Evolutionary conservation across 2,329 filamentous ascomycete genomes (phyloP).

Genomic region (Trichoderma guizhouense): DNA sequence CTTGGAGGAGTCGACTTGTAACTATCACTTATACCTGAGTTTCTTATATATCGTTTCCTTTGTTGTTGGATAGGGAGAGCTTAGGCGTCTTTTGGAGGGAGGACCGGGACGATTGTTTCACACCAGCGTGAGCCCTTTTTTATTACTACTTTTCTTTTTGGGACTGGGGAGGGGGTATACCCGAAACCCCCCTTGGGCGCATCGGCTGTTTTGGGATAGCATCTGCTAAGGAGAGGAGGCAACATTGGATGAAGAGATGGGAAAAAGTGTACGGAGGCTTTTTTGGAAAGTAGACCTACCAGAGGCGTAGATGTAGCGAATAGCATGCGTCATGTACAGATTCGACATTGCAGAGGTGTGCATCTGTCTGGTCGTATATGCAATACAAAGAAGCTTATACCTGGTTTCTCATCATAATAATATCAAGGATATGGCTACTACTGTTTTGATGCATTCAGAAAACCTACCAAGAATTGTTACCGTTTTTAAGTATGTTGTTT

Average conservation of each 20-base stretch:
- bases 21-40: slow-evolving; percentile 27
- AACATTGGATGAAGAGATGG: neutral
- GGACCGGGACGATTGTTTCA: slow-evolving; percentile 23
- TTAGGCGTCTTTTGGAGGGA: slow-evolving; percentile 22
- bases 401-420: neutral
- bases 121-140: slow-evolving; percentile 25
- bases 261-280: slow-evolving; percentile 13
- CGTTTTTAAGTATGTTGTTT: neutral
- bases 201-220: slow-evolving; percentile 21
- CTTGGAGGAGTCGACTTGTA: slow-evolving; percentile 24
- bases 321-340: slow-evolving; percentile 15
- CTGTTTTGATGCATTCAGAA: neutral
- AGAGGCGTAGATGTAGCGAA: slow-evolving; percentile 18
- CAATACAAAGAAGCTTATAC: neutral
- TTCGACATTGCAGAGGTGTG: neutral
- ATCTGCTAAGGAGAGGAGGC: slow-evolving; percentile 12
- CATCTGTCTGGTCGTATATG: neutral
- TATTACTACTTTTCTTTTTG: slow-evolving; percentile 22
- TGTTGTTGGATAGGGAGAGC: slow-evolving; percentile 29
- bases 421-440: neutral
- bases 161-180: slow-evolving; percentile 21
- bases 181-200: slow-evolving; percentile 20
- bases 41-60: slow-evolving; percentile 21
- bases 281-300: slow-evolving; percentile 1
- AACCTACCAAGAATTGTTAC: neutral